Base-by-base conservation (phyloP, 2,329 filamentous ascomycete species). In the Aspergillus arachidicola region DNA sequence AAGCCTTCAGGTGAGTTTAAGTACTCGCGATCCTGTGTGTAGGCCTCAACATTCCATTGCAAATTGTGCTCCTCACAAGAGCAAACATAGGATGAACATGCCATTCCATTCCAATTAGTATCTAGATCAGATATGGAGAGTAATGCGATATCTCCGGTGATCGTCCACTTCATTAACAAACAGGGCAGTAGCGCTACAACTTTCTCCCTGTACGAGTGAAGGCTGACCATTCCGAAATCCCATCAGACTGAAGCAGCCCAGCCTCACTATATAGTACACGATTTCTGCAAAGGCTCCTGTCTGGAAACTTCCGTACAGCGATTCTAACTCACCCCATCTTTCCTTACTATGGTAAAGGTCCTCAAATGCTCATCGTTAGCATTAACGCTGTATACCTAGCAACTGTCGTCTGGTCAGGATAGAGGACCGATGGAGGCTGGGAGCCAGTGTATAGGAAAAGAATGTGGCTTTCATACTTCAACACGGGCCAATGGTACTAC, bases 1-100 rank as follows among this genome's bases (percentile, higher is more conserved):
- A 66, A 69, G 21, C 28, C 46, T 28, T 12, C 19, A 16, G 23
- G 28, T 50, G 5, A 50, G 46, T 28, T 30, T 50, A 50, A 50
- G 46, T 50, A 50, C 23, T 9, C 26, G 12, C 1, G 1, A 50
- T 23, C 28, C 5, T 28, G 46, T 28, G 23, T n/a, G 26, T 50
- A 21, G 12, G 2, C 19, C 32, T 19, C 46, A 50, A 28, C 26
- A 50, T 21, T 36, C 32, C 19, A 36, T 21, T 53, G 28, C 50
- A 12, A 32, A 26, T 28, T 3, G 23, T 50, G 12, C 26, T 23
- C 46, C 26, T 50, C 23, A 23, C 46, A 50, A 26, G 12, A 50
- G 11, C 46, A 19, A 14, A 16, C 28, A 14, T 14, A 28, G 45
- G 16, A 28, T 7, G 28, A 34, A 34, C 50, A 53, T 53, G 23